Evolutionary conservation across 805 yeast species (phyloP), one percentile per base, ranked within the genome.

Genomic region (Starmerella geochares): DNA sequence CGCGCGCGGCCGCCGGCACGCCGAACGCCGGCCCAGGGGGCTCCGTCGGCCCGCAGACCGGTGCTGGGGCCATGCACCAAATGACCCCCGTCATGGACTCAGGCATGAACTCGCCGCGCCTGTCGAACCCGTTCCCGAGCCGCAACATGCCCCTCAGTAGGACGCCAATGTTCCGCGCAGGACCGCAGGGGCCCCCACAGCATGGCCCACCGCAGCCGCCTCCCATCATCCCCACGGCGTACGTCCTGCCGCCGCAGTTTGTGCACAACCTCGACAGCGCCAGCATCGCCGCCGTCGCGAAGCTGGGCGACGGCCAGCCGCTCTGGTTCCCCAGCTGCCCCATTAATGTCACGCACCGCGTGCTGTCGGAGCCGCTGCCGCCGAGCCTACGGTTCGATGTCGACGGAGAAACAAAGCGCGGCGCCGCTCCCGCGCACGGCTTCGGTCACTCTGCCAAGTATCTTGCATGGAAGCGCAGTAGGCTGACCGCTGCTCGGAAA

Each of bases 401-500:
- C 28, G 59, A 58, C 19, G 59, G 60, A 20, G 64, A 58, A 45
- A 51, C 63, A 9, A 64, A 60, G 33, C 53, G 57, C n/a, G 60
- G 59, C n/a, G 58, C 55, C 3, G 60, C 61, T 3, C 55, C 49
- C 3, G 53, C 62, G 9, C 52, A 49, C 32, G 74, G 74, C 32
- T 62, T 80, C 32, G 86, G 94, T 5, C 94, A 86, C 60, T 76
- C 83, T 46, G 85, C 86, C 2, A 72, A 73, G 59, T 87, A 83
- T 61, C 64, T 86, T 61, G 84, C 86, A 1, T 79, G 75, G 75
- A 77, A 74, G 61, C 53, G 51, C 28, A 31, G 37, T 20, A 29
- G 20, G 28, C 37, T 42, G 16, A 6, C 35, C 11, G 45, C 45
- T 11, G 33, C 35, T n/a, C 33, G 25, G n/a, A 17, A 28, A n/a